Conservation (phyloP, 108 stramenopile genomes). For the Discostella stelligeroides region DNA sequence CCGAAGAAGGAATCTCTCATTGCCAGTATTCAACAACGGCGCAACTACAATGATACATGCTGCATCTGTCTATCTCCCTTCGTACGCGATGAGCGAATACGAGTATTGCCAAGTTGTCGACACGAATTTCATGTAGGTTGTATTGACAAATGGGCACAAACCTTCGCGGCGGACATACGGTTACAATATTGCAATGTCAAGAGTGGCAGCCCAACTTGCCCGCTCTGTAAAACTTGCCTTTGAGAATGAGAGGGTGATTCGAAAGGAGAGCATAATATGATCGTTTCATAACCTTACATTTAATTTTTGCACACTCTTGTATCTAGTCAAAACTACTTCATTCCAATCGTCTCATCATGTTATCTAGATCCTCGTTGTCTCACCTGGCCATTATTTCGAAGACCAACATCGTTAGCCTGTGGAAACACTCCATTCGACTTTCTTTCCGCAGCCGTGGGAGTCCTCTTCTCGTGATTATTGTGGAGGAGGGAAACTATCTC, state of each 20-base stretch:
- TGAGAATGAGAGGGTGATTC: background rate
- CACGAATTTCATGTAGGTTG: constrained; percentile 66
- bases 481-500: constrained; percentile 42
- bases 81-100: constrained; percentile 32
- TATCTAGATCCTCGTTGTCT: constrained; percentile 14
- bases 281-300: background rate
- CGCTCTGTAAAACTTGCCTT: constrained; percentile 50
- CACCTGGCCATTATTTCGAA: constrained; percentile 3
- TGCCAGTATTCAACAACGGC: constrained; percentile 16
- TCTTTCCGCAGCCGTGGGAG: background rate
- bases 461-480: constrained; percentile 17
- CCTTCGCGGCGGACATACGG: constrained; percentile 39
- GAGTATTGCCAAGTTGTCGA: constrained; percentile 52
- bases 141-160: constrained; percentile 63
- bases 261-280: no score
- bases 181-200: constrained; percentile 29
- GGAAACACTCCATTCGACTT: background rate
- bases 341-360: background rate
- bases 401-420: constrained; percentile 1
- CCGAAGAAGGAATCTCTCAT: constrained; percentile 40
- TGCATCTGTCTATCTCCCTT: constrained; percentile 58
- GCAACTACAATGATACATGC: constrained; percentile 54
- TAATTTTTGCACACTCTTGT: background rate
- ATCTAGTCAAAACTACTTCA: background rate
- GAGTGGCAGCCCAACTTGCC: constrained; percentile 52